phyloP scores from a whole-genome alignment of 495 filamentous ascomycete genomes.

The Podospora appendiculata region DNA sequence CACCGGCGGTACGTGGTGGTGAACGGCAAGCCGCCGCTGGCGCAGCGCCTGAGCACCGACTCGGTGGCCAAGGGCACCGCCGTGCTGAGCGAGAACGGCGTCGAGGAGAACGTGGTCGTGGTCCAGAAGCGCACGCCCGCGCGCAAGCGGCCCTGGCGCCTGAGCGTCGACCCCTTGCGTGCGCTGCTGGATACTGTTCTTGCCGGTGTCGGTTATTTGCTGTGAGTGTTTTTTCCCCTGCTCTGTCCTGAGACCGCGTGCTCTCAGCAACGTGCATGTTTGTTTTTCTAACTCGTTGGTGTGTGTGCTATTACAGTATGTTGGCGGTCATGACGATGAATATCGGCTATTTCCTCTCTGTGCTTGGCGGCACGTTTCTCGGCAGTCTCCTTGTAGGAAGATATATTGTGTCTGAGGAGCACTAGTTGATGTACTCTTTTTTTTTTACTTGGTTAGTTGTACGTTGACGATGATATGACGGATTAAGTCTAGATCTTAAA shows the following conservation, averaged over 20 bases:
- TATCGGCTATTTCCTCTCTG: constrained; percentile 87
- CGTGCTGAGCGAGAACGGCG: constrained; percentile 56
- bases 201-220: constrained; percentile 73
- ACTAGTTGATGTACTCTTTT: constrained; percentile 17
- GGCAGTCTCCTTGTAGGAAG: constrained; percentile 77
- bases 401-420: constrained; percentile 35
- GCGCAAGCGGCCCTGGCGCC: constrained; percentile 60
- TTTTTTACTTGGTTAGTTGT: background rate
- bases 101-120: constrained; percentile 67
- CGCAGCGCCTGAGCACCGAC: constrained; percentile 42
- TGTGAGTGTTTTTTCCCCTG: constrained; percentile 52
- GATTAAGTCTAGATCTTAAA: too few species aligned
- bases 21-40: constrained; percentile 51
- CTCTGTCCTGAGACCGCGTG: background rate
- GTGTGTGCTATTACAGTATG: constrained; percentile 56
- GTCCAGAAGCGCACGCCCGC: constrained; percentile 42
- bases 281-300: background rate
- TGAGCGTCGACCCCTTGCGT: constrained; percentile 69
- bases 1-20: constrained; percentile 70
- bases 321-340: constrained; percentile 98
- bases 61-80: constrained; percentile 50
- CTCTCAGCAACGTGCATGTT: background rate
- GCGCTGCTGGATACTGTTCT: constrained; percentile 60
- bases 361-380: constrained; percentile 74
- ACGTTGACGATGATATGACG: background rate